Base-by-base conservation (phyloP, 2,329 filamentous ascomycete species). In the Penicillium paneum region DNA sequence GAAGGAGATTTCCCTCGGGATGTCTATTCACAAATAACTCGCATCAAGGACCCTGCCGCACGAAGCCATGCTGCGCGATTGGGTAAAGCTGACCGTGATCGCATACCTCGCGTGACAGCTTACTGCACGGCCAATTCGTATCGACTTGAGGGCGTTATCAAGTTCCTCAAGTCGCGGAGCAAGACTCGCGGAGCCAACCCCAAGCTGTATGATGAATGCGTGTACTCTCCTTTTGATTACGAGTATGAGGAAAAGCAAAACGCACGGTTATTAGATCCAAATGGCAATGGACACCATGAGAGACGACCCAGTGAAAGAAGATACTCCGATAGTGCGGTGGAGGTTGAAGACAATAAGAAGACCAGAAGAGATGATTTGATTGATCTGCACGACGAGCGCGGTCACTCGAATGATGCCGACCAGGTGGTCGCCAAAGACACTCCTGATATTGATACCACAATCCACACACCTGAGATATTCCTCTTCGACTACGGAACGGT, bases 401-500 rank as follows among this genome's bases (percentile, higher is more conserved):
- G 71, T 17, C 70, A 70, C 42, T 55, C 64, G 31, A 56, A 64
- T 36, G 50, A 55, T 29, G 51, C 57, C 2, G 70, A 71, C 31
- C 65, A 60, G 29, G 60, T 67, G 32, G 54, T 63, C 21, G 62
- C 64, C 26, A 58, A 65, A 60, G 63, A 67, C 38, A 65, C 82
- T 15, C 80, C 83, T 5, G 90, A 96, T 69, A 90, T 97, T 58
- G 91, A 97, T 68, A 96, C 84, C 3, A 83, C 88, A 44, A 88
- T 97, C 3, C 91, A 97, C 73, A 96, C 89, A 0, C 92, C 94
- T 0, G 94, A 99, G 72, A 83, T 97, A 2, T 99, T 99, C 71
- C 80, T 99, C 12, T 99, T 97, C 68, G 90, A 97, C 69, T 99
- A 99, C 68, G 94, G 94, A 55, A 96, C 96, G 2, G 90, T 97